Base-by-base conservation (phyloP, 495 filamentous ascomycete genomes). In the Bacidia rubella region DNA sequence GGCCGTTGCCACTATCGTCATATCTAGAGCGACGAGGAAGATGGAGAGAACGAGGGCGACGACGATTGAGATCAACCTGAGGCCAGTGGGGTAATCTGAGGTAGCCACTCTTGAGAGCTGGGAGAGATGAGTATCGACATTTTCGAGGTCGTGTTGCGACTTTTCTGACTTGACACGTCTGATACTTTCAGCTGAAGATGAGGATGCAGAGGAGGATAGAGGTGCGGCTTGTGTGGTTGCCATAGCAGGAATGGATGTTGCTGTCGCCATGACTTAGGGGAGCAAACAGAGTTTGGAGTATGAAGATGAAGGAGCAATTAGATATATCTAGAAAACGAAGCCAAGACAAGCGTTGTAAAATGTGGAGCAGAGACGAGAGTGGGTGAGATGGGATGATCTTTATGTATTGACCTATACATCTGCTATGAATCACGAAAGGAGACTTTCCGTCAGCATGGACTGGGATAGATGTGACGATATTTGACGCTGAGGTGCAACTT, bases 21-120 rank as follows among this genome's bases (percentile, higher is more conserved):
- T 71, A 43, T 78, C 75, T n/a, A 77, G 63, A 11, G 70, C 65
- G 0, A 74, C 65, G 1, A 78, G 59, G 51, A 78, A 78, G 21
- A 73, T 63, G 29, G 69, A 65, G 3, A 77, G 66, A 23, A 72
- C 68, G 2, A 77, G 57, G n/a, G 71, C 70, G 39, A 70, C 52
- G 17, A 72, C 49, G 57, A 74, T 65, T 44, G 68, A 64, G n/a
- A 62, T 47, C 19, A 74, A 63, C 2, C 55, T 50, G 48, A 64
- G 21, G 0, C 63, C 64, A 7, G 53, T 55, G 2, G 68, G 66
- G 47, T 71, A 72, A 21, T 70, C 65, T 11, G 39, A 22, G 41
- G 41, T 44, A 9, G 41, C 41, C 9, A 44, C 19, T 7, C 41
- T 7, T 7, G 12, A n/a, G 41, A 44, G 12, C 9, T n/a, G 9